phyloP scores from a whole-genome alignment of 192 early-diverging fungal genomes.

The Chytriomyces hyalinus region DNA sequence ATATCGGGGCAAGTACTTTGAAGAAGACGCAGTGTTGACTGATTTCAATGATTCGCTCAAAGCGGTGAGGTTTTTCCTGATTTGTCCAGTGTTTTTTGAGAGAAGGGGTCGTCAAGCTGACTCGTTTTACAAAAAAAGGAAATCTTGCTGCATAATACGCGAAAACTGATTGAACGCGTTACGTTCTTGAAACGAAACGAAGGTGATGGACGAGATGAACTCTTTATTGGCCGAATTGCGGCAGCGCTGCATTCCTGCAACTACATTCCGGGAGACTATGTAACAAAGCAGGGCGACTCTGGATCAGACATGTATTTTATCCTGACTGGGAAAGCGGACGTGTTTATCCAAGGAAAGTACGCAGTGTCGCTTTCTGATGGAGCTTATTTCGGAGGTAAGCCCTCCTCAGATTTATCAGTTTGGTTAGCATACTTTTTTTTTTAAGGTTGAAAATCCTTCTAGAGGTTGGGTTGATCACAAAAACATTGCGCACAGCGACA shows the following conservation, averaged over 20 bases:
- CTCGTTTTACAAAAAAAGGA: constrained; percentile 22
- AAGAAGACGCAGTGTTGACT: constrained; percentile 30
- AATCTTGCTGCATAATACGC: constrained; percentile 33
- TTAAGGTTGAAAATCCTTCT: constrained; percentile 15
- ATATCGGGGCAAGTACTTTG: constrained; percentile 39
- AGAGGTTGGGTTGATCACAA: constrained; percentile 10
- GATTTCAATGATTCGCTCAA: constrained; percentile 39
- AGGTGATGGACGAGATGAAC: constrained; percentile 29
- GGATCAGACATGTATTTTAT: constrained; percentile 61
- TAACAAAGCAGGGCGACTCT: constrained; percentile 30
- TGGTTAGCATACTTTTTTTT: not conserved
- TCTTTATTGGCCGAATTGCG: constrained; percentile 31
- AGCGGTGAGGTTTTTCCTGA: constrained; percentile 26
- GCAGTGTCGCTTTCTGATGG: constrained; percentile 37
- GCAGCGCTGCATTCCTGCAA: constrained; percentile 28
- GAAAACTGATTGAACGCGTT: constrained; percentile 31
- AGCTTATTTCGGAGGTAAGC: constrained; percentile 21
- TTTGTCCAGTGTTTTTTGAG: not conserved
- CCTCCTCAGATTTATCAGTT: constrained; percentile 6
- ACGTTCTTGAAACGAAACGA: constrained; percentile 32
- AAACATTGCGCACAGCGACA: constrained; percentile 30
- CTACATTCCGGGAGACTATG: constrained; percentile 29
- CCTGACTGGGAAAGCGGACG: constrained; percentile 41
- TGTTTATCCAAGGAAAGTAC: constrained; percentile 35
- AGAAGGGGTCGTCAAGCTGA: not conserved